Percentiles rank a stretch among this genome's conserved stretches.
Conservation (phyloP, 495 filamentous ascomycete species). For the Penicillium malachiteum region DNA sequence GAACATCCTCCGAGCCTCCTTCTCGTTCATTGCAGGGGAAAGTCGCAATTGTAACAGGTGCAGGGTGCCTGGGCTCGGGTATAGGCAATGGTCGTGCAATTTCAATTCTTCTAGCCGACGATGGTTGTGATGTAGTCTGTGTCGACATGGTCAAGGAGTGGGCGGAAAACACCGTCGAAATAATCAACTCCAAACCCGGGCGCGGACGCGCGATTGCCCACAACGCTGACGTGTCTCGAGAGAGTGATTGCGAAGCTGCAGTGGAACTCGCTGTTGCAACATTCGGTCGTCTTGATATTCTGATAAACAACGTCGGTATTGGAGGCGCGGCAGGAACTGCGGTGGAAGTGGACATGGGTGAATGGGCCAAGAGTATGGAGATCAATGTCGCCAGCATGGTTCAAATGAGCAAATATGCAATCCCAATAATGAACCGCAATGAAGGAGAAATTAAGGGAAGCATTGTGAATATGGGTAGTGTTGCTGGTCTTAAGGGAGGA, state of each 20-base stretch:
- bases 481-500: constrained; percentile 56
- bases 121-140: constrained; percentile 54
- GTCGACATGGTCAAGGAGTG: constrained; percentile 48
- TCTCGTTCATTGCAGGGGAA: constrained; percentile 38
- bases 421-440: constrained; percentile 54
- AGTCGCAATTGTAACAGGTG: constrained; percentile 60
- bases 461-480: constrained; percentile 59
- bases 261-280: constrained; percentile 36
- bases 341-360: constrained; percentile 51
- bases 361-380: constrained; percentile 52
- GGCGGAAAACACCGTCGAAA: constrained; percentile 48
- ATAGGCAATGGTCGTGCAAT: constrained; percentile 61
- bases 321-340: constrained; percentile 53
- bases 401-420: constrained; percentile 53
- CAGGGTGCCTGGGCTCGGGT: constrained; percentile 50
- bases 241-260: constrained; percentile 42
- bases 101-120: constrained; percentile 55
- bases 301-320: constrained; percentile 59
- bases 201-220: constrained; percentile 36
- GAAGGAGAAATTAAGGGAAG: constrained; percentile 36
- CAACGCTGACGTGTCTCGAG: constrained; percentile 48
- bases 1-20: constrained; percentile 21
- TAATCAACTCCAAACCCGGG: constrained; percentile 37
- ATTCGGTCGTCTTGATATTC: constrained; percentile 54
- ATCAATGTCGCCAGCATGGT: constrained; percentile 62